phyloP scores from a whole-genome alignment of 352 stramenopile genomes.

The Pythium monospermum region DNA sequence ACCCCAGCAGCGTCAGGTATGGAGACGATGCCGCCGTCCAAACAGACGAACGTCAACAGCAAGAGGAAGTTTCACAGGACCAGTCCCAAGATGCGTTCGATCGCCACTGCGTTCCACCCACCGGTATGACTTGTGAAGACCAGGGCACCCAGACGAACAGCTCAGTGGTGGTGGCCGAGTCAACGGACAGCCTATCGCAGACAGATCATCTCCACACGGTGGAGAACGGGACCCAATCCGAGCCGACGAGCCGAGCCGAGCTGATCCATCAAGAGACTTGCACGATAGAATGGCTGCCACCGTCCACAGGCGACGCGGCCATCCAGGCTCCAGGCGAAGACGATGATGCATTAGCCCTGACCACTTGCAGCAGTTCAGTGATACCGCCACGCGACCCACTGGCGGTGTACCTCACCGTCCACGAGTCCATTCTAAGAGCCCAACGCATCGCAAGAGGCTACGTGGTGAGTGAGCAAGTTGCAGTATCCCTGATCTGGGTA shows the following conservation, averaged over 20 bases:
- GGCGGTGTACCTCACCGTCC: constrained; percentile 13
- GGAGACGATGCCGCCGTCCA: not conserved
- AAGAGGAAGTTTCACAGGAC: not conserved
- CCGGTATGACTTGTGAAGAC: no score
- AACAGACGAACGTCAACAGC: not conserved
- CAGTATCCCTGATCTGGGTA: not conserved
- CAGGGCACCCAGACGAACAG: no score
- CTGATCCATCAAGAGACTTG: no score
- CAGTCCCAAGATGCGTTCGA: not conserved
- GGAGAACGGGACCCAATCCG: no score
- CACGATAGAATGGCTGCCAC: no score
- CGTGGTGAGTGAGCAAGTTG: constrained; percentile 4
- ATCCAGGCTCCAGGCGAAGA: not conserved
- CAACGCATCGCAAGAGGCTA: constrained; percentile 13
- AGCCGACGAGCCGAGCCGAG: no score
- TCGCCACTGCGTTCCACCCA: no score
- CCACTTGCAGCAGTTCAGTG: not conserved
- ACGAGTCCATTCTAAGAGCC: constrained; percentile 5
- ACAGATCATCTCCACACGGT: no score
- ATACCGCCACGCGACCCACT: constrained; percentile 4
- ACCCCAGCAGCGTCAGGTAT: no score
- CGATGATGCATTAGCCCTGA: not conserved
- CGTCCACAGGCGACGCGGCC: not conserved
- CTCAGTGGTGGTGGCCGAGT: no score
- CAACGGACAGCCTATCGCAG: no score